Evolutionary conservation across 306 rosid species (phyloP).

Genomic region (Morella rubra): DNA sequence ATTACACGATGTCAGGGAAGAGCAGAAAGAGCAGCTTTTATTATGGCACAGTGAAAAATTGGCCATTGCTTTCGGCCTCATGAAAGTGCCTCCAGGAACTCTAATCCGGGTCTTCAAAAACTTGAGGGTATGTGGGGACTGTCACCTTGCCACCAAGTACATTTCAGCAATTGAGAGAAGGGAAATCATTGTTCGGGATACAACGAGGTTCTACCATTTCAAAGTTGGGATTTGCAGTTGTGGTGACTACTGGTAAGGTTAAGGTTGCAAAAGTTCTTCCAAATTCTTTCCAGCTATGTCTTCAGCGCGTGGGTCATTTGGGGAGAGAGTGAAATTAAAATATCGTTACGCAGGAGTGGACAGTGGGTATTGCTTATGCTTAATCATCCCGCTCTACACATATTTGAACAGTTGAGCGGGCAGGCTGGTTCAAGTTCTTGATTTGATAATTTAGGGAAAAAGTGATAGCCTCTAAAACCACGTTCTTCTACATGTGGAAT

Average conservation of each 20-base stretch:
- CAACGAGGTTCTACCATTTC: slow-evolving; percentile 85
- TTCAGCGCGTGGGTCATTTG: no score
- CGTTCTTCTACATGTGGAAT: no score
- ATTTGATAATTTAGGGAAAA: no score
- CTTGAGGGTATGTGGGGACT: slow-evolving; percentile 88
- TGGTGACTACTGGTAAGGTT: slow-evolving; percentile 69
- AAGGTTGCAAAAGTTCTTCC: not conserved
- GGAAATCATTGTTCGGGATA: slow-evolving; percentile 81
- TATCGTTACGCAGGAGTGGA: no score
- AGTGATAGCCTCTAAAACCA: no score
- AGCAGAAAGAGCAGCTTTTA: slow-evolving; percentile 73
- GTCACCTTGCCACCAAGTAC: slow-evolving; percentile 76
- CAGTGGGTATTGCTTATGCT: no score
- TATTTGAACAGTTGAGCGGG: no score
- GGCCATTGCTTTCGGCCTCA: slow-evolving; percentile 77
- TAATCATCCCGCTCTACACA: no score
- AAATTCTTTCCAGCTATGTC: no score
- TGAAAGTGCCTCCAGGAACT: slow-evolving; percentile 52
- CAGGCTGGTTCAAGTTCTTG: no score
- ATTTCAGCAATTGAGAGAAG: slow-evolving; percentile 74
- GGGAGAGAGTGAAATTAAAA: no score
- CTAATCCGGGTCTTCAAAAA: slow-evolving; percentile 77
- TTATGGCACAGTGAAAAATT: slow-evolving; percentile 82
- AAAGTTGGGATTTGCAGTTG: slow-evolving; percentile 79
- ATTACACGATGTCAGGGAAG: slow-evolving; percentile 83